A percentile compares a stretch with the other conserved stretches of the same genome.
Evolutionary conservation across 2,329 filamentous ascomycete genomes (phyloP).

Genomic region (Penicillium sp.): DNA sequence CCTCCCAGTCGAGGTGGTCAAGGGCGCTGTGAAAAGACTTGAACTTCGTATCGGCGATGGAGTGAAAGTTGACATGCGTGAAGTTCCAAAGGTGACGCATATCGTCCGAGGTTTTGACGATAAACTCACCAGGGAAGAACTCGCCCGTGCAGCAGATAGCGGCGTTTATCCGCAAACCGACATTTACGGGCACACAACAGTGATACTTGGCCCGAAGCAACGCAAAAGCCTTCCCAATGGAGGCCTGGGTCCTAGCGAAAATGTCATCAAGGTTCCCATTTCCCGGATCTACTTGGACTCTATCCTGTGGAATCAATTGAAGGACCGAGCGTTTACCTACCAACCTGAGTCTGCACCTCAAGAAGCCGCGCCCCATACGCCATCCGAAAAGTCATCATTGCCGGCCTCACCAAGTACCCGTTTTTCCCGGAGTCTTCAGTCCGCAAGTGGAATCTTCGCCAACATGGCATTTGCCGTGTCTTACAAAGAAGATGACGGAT

Average conservation of each 20-base stretch:
- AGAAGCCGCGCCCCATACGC: slow-evolving; percentile 34
- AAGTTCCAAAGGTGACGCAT: slow-evolving; percentile 44
- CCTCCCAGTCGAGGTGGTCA: slow-evolving; percentile 40
- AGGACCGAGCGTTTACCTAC: slow-evolving; percentile 40
- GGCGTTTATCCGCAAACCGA: slow-evolving; percentile 38
- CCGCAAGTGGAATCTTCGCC: slow-evolving; percentile 57
- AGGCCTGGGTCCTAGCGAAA: slow-evolving; percentile 28
- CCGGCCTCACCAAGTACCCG: slow-evolving; percentile 51
- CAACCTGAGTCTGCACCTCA: slow-evolving; percentile 17
- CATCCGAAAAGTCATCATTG: slow-evolving; percentile 40
- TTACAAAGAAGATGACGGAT: slow-evolving; percentile 57
- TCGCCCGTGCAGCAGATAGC: slow-evolving; percentile 22
- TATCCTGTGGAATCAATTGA: slow-evolving; percentile 47
- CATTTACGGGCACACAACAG: slow-evolving; percentile 43
- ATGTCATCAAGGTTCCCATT: slow-evolving; percentile 44
- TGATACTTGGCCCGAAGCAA: slow-evolving; percentile 44
- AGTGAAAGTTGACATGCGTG: slow-evolving; percentile 47
- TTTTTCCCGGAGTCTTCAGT: slow-evolving; percentile 42
- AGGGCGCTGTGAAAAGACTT: slow-evolving; percentile 43
- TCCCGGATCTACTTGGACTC: slow-evolving; percentile 47
- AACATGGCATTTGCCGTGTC: slow-evolving; percentile 88
- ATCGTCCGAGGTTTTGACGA: slow-evolving; percentile 44
- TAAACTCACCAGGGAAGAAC: slow-evolving; percentile 31
- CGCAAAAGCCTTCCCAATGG: slow-evolving; percentile 42
- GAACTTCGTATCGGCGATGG: slow-evolving; percentile 46